Base-by-base conservation (phyloP, 73 alveolate species). In the Paramecium pentaurelia region DNA sequence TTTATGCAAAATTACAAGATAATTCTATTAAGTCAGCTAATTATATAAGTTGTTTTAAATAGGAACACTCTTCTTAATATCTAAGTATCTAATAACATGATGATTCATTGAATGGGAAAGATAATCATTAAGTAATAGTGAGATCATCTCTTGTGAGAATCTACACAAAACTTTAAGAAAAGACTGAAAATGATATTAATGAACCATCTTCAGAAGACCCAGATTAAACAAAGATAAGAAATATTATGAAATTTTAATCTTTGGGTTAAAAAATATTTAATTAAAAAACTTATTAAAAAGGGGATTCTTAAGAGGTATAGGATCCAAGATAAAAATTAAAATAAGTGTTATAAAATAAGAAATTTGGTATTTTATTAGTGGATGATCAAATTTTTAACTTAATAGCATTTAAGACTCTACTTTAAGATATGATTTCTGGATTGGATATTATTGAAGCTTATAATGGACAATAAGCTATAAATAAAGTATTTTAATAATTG, bases 301-400 rank as follows among this genome's bases (percentile, higher is more conserved):
- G 20, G 6, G 83, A 64, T 64, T 64, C 83, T 30, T 25, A 73
- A 40, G 87, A 73, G 0, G 87, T 37, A 2, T 34, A 34, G 14
- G 87, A 73, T 40, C 87, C 87, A 37, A 34, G 60, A 73, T n/a
- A 34, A 32, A 73, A 73, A 37, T 28, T 73, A 28, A 34, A 37
- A 37, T n/a, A 73, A 40, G 60, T 73, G 20, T 73, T 73, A 16
- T 34, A 32, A 37, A 73, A 73, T 22, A 73, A 73, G 34, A 32
- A 87, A 60, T 87, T 34, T 12, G 86, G 93, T 20, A 64, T 87
- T 51, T 34, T 87, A 51, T 58, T 87, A 6, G 93, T 87, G 12
- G 93, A 87, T 64, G 93, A 87, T 60, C 47, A 87, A 22, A 86
- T 86, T 2, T 87, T 87, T 11, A 87, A 87, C 42, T 38, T 60